Evolutionary conservation across 1,284 basidiomycete species (phyloP).

Genomic region (Papiliotrema fonsecae): DNA sequence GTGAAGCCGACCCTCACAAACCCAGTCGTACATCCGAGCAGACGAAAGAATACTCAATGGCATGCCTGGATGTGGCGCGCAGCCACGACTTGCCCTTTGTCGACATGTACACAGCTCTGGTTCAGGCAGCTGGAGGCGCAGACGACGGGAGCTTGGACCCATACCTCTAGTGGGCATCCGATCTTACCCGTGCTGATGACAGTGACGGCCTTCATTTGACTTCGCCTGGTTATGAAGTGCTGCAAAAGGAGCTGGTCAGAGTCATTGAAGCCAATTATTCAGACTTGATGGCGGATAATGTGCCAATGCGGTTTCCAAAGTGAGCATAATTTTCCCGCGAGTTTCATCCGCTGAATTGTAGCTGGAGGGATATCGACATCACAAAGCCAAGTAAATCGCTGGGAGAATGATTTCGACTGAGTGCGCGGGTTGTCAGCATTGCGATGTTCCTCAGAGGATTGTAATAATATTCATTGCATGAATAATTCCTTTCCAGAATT

Average conservation of each 20-base stretch:
- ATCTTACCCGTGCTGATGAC: neutral
- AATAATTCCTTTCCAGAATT: too few relatives aligned
- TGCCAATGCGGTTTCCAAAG: conserved; percentile 32
- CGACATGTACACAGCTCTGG: conserved; percentile 66
- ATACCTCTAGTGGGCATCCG: conserved; percentile 34
- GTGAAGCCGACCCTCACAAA: conserved; percentile 49
- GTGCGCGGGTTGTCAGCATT: too few relatives aligned
- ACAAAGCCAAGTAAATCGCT: too few relatives aligned
- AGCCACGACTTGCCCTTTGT: conserved; percentile 58
- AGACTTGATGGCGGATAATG: conserved; percentile 55
- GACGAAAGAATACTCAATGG: conserved; percentile 65
- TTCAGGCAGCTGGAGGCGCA: conserved; percentile 60
- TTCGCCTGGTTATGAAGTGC: conserved; percentile 63
- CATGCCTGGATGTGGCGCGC: conserved; percentile 59
- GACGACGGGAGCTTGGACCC: conserved; percentile 50
- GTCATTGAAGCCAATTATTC: conserved; percentile 50
- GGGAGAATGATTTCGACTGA: too few relatives aligned
- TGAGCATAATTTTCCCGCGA: conserved; percentile 12
- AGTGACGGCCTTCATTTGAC: conserved; percentile 75
- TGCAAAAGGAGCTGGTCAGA: conserved; percentile 24
- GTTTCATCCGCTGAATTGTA: conserved; percentile 7
- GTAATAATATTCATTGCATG: too few relatives aligned
- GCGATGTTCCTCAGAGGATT: too few relatives aligned
- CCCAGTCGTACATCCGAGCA: conserved; percentile 33
- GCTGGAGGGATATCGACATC: conserved; percentile 27